Evolutionary conservation across 257 asterid species (phyloP), one percentile per base, ranked within the genome.

Genomic region (Datura wrightii): DNA sequence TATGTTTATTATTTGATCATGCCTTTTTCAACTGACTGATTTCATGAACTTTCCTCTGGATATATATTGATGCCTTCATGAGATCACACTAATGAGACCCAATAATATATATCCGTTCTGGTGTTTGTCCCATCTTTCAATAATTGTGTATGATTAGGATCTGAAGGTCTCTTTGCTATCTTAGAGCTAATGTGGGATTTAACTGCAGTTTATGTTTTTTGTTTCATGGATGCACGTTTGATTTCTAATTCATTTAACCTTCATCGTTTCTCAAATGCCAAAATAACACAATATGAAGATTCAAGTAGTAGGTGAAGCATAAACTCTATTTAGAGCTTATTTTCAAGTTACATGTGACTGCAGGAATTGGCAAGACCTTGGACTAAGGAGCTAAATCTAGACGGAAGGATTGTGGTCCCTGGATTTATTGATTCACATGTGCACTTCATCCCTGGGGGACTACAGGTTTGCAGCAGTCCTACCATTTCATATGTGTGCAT

Each of bases 371-470:
- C 87, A 44, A 92, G 95, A 83, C 52, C 83, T 24, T 82, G 74
- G 85, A 92, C 97, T 55, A 80, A 83, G 66, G 86, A 82, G 67
- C 83, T 94, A 86, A 89, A 96, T 89, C 85, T 94, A 53, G 87
- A 90, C 9, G 91, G 94, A 80, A 94, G 93, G 86, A 79, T 92
- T 83, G 94, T 92, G 83, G 93, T 96, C 89, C 98, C 99, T 84
- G 99, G 99, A 87, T 91, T 96, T 91, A 93, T 96, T 53, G 99
- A 96, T 91, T 96, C 99, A 65, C 99, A 96, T 79, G 96, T 96
- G 84, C 99, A 96, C 93, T 88, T 94, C 52, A 84, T 96, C 69
- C 90, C 42, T 76, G 99, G 98, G 83, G 98, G 99, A 87, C 88
- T 96, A 72, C 98, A 93, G 98, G 99, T 96, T 85, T 54, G 80